Conservation (phyloP, 2,329 filamentous ascomycete species). For the Fonsecaea pugnacius region DNA sequence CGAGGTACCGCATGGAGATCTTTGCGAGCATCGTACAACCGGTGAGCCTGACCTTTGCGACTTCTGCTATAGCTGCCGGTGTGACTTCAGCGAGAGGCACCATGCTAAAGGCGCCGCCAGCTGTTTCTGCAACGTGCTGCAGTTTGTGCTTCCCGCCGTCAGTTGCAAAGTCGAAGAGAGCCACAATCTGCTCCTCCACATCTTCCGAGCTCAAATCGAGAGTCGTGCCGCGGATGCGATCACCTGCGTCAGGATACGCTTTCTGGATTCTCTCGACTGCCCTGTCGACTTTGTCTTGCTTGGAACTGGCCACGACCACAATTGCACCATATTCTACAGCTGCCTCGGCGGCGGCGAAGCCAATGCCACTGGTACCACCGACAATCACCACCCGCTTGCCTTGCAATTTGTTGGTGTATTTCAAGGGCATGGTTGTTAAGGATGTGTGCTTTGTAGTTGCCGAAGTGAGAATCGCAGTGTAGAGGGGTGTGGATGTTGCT, state of each 20-base stretch:
- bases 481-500: background rate
- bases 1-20: constrained; percentile 45
- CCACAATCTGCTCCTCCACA: constrained; percentile 51
- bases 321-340: constrained; percentile 54
- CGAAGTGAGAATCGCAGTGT: background rate
- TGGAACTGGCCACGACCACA: constrained; percentile 55
- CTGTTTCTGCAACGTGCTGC: constrained; percentile 59
- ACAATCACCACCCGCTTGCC: constrained; percentile 55
- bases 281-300: constrained; percentile 43
- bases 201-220: constrained; percentile 51
- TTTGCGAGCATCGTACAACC: constrained; percentile 48
- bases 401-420: constrained; percentile 50
- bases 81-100: constrained; percentile 40
- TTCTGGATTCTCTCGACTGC: constrained; percentile 48
- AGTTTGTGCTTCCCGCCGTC: constrained; percentile 40
- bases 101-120: constrained; percentile 46
- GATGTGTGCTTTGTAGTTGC: background rate
- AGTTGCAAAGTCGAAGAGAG: constrained; percentile 49
- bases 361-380: constrained; percentile 59
- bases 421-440: constrained; percentile 29
- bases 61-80: constrained; percentile 31
- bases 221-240: constrained; percentile 45
- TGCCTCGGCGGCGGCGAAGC: constrained; percentile 57
- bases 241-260: constrained; percentile 47
- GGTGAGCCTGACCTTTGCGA: constrained; percentile 44